Evolutionary conservation across 2,329 filamentous ascomycete genomes (phyloP).

Genomic region (Cladophialophora exuberans): DNA sequence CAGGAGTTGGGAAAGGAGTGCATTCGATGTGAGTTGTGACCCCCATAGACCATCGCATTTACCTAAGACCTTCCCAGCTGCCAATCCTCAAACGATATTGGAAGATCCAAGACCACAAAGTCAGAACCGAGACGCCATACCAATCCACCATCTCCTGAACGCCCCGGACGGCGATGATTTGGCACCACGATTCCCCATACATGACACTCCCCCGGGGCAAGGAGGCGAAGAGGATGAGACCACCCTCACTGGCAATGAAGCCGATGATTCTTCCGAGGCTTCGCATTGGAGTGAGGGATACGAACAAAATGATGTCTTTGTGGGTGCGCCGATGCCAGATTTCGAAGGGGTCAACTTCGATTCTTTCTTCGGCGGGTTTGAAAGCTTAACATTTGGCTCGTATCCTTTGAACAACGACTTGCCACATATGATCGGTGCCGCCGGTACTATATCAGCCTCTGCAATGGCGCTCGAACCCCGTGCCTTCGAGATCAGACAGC

Average conservation of each 20-base stretch:
- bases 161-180: slow-evolving; percentile 24
- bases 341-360: slow-evolving; percentile 23
- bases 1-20: slow-evolving; percentile 31
- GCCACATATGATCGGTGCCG: slow-evolving; percentile 10
- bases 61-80: slow-evolving; percentile 2
- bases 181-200: slow-evolving; percentile 25
- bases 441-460: slow-evolving; percentile 8
- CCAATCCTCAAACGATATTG: slow-evolving; percentile 14
- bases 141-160: slow-evolving; percentile 29
- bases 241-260: slow-evolving; percentile 9
- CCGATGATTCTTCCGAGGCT: slow-evolving; percentile 26
- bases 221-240: slow-evolving; percentile 20
- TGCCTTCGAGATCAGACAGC: slow-evolving; percentile 24
- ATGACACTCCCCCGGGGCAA: background rate
- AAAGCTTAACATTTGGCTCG: slow-evolving; percentile 18
- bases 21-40: slow-evolving; percentile 25
- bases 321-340: slow-evolving; percentile 15
- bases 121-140: slow-evolving; percentile 29
- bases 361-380: slow-evolving; percentile 26
- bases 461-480: slow-evolving; percentile 25
- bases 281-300: slow-evolving; percentile 30
- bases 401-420: slow-evolving; percentile 21
- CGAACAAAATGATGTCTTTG: slow-evolving; percentile 22
- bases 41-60: slow-evolving; percentile 8
- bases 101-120: slow-evolving; percentile 18